A percentile compares a stretch with the other conserved stretches of the same genome.
These are phyloP conservation scores for Plasmodium vivax DNA, from an alignment of 169 alveolate genomes.

Conservation along the genomic window DNA sequence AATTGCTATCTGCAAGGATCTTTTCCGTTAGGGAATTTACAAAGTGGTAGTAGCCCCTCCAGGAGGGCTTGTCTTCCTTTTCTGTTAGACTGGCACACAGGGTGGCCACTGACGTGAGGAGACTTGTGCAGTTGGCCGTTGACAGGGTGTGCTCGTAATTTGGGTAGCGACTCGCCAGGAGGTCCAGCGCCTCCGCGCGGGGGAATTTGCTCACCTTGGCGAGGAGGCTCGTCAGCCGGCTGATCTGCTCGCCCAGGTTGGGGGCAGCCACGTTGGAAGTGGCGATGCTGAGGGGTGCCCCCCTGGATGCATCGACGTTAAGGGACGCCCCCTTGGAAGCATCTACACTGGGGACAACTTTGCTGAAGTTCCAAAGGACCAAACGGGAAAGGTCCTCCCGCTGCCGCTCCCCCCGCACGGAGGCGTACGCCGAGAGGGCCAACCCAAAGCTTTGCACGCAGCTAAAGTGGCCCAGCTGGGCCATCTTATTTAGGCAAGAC, in stretches of 20 bases:
- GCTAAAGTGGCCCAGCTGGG: neutral
- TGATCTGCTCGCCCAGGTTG: neutral
- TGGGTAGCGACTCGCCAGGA: neutral
- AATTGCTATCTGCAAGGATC: neutral
- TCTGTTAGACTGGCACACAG: neutral
- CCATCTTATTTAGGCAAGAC: slow-evolving; percentile 13
- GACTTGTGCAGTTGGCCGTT: neutral
- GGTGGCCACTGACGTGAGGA: neutral
- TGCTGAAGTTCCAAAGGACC: neutral
- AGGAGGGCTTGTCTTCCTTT: neutral
- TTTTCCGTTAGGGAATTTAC: neutral
- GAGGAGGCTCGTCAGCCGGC: neutral
- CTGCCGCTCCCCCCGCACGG: neutral
- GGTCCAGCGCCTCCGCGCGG: neutral
- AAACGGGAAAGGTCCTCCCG: neutral
- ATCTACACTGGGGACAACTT: neutral
- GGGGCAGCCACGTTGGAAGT: no score
- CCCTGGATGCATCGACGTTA: neutral
- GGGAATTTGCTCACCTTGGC: neutral
- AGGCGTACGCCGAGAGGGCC: slow-evolving; percentile 13
- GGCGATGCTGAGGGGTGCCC: neutral
- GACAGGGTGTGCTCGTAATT: neutral
- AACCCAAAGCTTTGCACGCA: neutral
- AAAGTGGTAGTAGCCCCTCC: slow-evolving; percentile 14
- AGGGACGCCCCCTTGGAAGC: neutral